Conservation (phyloP, 2,329 filamentous ascomycete species). For the Neonectria ditissima region DNA sequence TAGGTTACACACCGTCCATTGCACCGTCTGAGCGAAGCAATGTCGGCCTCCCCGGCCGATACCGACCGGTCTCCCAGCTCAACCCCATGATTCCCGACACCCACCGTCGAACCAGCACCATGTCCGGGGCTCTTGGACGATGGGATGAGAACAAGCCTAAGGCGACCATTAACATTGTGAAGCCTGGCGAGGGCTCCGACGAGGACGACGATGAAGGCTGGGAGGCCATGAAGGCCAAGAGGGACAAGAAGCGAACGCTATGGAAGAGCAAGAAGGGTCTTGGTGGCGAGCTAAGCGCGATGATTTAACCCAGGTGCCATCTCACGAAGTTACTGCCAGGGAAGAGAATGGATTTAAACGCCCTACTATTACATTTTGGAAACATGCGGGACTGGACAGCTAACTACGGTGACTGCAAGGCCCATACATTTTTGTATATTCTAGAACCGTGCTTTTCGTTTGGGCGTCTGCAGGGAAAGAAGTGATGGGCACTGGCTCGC, state of each 20-base stretch:
- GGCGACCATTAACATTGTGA: conserved; percentile 54
- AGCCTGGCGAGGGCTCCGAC: conserved; percentile 54
- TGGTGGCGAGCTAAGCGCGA: conserved; percentile 60
- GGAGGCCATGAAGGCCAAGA: conserved; percentile 77
- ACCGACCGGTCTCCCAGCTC: conserved; percentile 85
- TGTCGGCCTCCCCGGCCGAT: conserved; percentile 87
- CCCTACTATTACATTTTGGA: conserved; percentile 44
- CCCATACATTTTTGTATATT: conserved; percentile 46
- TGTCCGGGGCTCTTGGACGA: conserved; percentile 49
- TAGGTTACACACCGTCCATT: conserved; percentile 87
- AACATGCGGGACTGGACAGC: conserved; percentile 40
- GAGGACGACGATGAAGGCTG: conserved; percentile 77
- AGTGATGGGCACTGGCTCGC: conserved; percentile 40
- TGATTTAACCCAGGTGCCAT: conserved; percentile 52
- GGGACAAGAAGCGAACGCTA: conserved; percentile 74
- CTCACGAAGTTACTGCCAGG: conserved; percentile 37
- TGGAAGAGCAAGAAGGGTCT: conserved; percentile 73
- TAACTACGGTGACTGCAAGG: conserved; percentile 30
- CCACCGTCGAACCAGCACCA: conserved; percentile 50
- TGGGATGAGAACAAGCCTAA: conserved; percentile 49
- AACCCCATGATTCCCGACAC: conserved; percentile 44
- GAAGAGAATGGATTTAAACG: conserved; percentile 44
- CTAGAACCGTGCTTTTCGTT: conserved; percentile 43
- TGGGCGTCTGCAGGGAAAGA: conserved; percentile 46
- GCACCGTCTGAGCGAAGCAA: conserved; percentile 97